These are phyloP conservation scores for Salix arbutifolia DNA, from an alignment of 345 rosid species.

Conservation along the genomic window DNA sequence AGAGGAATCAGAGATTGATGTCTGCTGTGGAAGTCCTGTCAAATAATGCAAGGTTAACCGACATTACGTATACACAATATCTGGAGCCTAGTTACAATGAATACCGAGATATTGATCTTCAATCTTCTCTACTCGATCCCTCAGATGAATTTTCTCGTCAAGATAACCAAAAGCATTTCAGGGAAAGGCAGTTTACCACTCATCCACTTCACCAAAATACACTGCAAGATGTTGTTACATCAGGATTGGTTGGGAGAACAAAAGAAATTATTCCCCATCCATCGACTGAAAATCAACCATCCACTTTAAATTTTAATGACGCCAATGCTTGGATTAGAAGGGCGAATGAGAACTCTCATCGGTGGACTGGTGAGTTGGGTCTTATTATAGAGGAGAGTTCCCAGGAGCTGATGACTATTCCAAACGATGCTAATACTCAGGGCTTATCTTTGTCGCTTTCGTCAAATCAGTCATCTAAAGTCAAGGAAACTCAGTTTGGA, in stretches of 20 bases:
- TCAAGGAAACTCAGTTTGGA: constrained; percentile 16
- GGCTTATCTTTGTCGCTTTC: constrained; percentile 52
- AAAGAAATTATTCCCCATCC: constrained; percentile 27
- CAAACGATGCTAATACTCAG: constrained; percentile 20
- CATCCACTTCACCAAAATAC: constrained; percentile 20
- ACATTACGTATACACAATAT: constrained; percentile 12
- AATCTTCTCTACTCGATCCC: constrained; percentile 17
- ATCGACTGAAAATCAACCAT: constrained; percentile 23
- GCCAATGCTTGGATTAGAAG: constrained; percentile 20
- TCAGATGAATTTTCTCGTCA: constrained; percentile 26
- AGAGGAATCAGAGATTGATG: constrained; percentile 29
- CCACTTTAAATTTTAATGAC: constrained; percentile 1
- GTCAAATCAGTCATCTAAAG: constrained; percentile 29
- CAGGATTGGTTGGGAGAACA: constrained; percentile 23
- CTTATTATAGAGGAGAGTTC: constrained; percentile 16
- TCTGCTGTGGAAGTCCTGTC: constrained; percentile 34
- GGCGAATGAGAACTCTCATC: constrained; percentile 15
- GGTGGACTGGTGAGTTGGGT: constrained; percentile 24
- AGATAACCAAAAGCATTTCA: constrained; percentile 18
- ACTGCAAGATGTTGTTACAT: constrained; percentile 31
- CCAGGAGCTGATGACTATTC: constrained; percentile 8
- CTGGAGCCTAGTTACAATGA: constrained; percentile 21
- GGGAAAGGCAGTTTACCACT: constrained; percentile 20
- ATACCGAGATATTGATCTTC: constrained; percentile 21
- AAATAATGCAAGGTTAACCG: constrained; percentile 29